These are phyloP conservation scores for Parathielavia hyrcaniae DNA, from an alignment of 495 filamentous ascomycete species.

Conservation along the genomic window DNA sequence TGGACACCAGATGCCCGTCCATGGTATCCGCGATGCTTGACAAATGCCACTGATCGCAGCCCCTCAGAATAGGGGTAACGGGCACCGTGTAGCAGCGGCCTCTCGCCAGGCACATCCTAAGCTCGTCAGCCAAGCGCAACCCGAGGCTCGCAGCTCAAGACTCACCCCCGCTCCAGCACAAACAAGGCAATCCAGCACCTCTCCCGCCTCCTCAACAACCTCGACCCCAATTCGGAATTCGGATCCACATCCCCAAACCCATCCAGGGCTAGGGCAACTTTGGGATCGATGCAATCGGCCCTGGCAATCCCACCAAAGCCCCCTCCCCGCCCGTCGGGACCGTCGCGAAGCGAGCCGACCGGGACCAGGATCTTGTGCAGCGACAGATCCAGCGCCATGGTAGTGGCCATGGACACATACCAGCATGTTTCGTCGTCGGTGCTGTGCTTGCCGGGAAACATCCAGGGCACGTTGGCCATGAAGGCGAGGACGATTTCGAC, in stretches of 20 bases:
- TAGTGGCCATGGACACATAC: slow-evolving; percentile 62
- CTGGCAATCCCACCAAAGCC: slow-evolving; percentile 43
- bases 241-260: slow-evolving; percentile 59
- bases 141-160: neutral
- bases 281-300: slow-evolving; percentile 61
- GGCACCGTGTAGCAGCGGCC: slow-evolving; percentile 63
- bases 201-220: slow-evolving; percentile 58
- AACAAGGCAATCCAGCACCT: slow-evolving; percentile 65
- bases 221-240: slow-evolving; percentile 50
- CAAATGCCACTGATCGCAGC: slow-evolving; percentile 62
- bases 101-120: slow-evolving; percentile 61
- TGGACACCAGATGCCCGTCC: slow-evolving; percentile 62
- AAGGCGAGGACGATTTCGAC: slow-evolving; percentile 69
- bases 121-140: neutral
- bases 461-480: slow-evolving; percentile 75
- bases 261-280: slow-evolving; percentile 58
- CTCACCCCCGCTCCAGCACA: slow-evolving; percentile 54
- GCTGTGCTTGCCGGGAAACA: slow-evolving; percentile 59
- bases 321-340: slow-evolving; percentile 24
- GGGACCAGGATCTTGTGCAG: slow-evolving; percentile 62
- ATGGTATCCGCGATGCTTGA: slow-evolving; percentile 56
- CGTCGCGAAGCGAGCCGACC: slow-evolving; percentile 44
- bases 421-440: slow-evolving; percentile 67
- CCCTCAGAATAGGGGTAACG: slow-evolving; percentile 55
- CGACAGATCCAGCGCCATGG: slow-evolving; percentile 61